phyloP scores from a whole-genome alignment of 1,284 basidiomycete genomes.

The Rhodofomes roseus region DNA sequence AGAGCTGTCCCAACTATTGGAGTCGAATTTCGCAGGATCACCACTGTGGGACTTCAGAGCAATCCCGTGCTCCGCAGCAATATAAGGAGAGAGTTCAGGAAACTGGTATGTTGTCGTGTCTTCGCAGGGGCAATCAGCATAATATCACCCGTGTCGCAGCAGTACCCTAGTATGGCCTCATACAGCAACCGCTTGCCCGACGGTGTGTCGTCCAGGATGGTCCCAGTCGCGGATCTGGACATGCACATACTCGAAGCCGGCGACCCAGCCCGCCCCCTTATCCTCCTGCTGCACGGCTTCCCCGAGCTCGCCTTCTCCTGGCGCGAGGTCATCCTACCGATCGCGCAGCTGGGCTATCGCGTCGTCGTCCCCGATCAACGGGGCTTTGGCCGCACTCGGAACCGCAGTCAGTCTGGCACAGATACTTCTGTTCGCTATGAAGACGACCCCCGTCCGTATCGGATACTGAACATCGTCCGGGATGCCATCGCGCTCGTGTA shows the following conservation, averaged over 20 bases:
- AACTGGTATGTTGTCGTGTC: too few relatives aligned
- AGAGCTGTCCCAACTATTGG: too few relatives aligned
- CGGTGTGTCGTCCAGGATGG: conserved; percentile 10
- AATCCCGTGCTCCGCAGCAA: too few relatives aligned
- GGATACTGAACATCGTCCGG: conserved; percentile 44
- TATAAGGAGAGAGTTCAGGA: too few relatives aligned
- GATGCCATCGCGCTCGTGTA: conserved; percentile 50
- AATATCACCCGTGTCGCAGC: too few relatives aligned
- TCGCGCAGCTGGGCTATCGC: conserved; percentile 36
- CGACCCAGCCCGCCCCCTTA: conserved; percentile 35
- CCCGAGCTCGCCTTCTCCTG: conserved; percentile 64
- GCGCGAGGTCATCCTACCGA: conserved; percentile 51
- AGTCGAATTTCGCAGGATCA: too few relatives aligned
- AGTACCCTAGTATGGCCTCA: too few relatives aligned
- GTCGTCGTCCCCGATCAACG: conserved; percentile 35
- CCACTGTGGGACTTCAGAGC: too few relatives aligned
- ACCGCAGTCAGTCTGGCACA: conserved; percentile 11
- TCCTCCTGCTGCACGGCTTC: conserved; percentile 63
- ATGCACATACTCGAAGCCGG: conserved; percentile 51
- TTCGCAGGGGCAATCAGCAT: too few relatives aligned
- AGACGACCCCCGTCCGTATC: conserved; percentile 48
- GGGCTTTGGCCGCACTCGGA: conserved; percentile 30
- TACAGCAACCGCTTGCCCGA: neutral
- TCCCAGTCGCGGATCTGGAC: conserved; percentile 38
- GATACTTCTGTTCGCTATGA: conserved; percentile 33